Base-by-base conservation (phyloP, 495 filamentous ascomycete species). In the Jackrogersella multiformis region DNA sequence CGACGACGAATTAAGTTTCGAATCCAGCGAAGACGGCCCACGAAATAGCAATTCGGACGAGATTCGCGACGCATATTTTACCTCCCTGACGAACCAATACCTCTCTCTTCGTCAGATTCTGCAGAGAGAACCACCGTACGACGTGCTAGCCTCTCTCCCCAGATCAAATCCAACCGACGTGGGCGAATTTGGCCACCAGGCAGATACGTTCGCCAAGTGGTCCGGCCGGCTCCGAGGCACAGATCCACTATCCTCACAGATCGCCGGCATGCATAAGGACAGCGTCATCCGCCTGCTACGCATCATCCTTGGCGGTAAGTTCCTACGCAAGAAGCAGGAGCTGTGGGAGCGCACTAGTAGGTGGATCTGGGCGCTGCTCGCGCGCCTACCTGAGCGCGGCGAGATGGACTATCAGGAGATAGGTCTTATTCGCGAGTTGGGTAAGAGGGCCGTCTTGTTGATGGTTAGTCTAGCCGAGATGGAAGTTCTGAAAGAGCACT, bases 231-330 rank as follows among this genome's bases (percentile, higher is more conserved):
- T 76, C 76, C 75, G 78, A 34, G 69, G 72, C 24, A 81, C 86
- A 5, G 85, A 88, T 48, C 92, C 92, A 6, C 76, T 83, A 13
- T 89, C 89, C 9, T 85, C 81, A 0, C 91, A 93, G 69, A 69
- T 94, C 15, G 88, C 87, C 0, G 82, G 83, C 16, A 89, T 94
- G 87, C 83, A 90, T 68, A 85, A 85, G 57, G 79, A 79, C 2
- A 82, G 79, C 58, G 84, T 89, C 2, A 70, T 92, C 15, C 79
- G 81, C 16, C 77, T 92, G 24, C 61, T 91, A 10, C 73, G 80
- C 13, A 59, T 79, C 9, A 62, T 85, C 13, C 70, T 80, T 2
- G 71, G 75, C 26, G 80, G 80, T 49, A 80, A 79, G 44, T 79
- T 83, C 49, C 69, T 89, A 13, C 76, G 80, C 9, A 80, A 82